phyloP scores from a whole-genome alignment of 2,329 filamentous ascomycete genomes.

The Pestalotiopsis sp. region DNA sequence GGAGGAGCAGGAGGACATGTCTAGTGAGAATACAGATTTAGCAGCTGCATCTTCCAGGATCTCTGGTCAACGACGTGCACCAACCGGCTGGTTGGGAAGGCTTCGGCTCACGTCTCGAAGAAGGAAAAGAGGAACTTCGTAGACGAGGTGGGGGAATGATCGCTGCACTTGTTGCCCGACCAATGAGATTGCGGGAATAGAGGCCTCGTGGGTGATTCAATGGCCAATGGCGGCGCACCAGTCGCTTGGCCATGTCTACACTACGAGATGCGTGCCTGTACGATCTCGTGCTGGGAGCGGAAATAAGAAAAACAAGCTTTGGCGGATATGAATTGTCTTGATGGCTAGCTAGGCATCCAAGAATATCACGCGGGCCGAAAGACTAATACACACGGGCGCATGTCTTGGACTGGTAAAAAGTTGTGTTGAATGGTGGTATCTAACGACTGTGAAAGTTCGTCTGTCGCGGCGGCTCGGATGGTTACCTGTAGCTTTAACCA shows the following conservation, averaged over 20 bases:
- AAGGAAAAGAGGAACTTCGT: conserved; percentile 1
- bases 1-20: background rate
- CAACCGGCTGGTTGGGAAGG: background rate
- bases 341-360: background rate
- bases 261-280: background rate
- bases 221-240: background rate
- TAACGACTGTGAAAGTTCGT: too few species aligned
- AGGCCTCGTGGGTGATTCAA: background rate
- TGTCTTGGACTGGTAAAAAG: background rate
- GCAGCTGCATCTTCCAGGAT: conserved; percentile 1
- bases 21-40: too few species aligned
- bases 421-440: background rate
- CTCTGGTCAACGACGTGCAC: background rate
- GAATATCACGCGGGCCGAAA: background rate
- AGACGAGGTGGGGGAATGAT: background rate
- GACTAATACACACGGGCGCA: background rate
- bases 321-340: background rate
- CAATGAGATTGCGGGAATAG: background rate
- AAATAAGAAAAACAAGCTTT: background rate
- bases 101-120: background rate
- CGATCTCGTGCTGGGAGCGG: background rate
- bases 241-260: background rate
- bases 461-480: too few species aligned
- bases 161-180: background rate
- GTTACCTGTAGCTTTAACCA: too few species aligned